A percentile compares a stretch with the other conserved stretches of the same genome.
Conservation (phyloP, 2,329 filamentous ascomycete species). For the Sporothrix schenckii region DNA sequence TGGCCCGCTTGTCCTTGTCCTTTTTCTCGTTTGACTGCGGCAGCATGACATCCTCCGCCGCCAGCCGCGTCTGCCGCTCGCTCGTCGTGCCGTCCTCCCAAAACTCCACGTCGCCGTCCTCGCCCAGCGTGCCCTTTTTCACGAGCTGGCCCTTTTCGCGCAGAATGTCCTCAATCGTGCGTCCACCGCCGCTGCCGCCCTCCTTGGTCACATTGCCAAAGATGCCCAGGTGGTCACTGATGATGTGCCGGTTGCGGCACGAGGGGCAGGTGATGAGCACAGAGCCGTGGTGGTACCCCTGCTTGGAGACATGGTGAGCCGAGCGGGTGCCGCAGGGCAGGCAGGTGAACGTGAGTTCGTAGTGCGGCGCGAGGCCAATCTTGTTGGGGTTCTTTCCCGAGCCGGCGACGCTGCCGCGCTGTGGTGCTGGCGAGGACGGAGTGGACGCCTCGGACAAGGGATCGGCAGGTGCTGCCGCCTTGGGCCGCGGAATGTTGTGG, state of each 20-base stretch:
- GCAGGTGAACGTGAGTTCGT: conserved; percentile 91
- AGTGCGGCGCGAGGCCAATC: conserved; percentile 61
- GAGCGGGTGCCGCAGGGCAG: conserved; percentile 79
- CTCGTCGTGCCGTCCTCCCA: conserved; percentile 73
- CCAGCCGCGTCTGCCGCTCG: conserved; percentile 37
- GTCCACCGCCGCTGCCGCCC: conserved; percentile 40
- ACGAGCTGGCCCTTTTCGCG: conserved; percentile 73
- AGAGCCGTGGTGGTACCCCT: conserved; percentile 90
- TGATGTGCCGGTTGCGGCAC: conserved; percentile 86
- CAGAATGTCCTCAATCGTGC: conserved; percentile 78
- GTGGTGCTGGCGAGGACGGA: background rate
- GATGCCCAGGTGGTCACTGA: conserved; percentile 82
- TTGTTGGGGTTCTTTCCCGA: conserved; percentile 24
- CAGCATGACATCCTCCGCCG: conserved; percentile 35
- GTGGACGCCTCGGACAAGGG: background rate
- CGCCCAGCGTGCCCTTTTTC: conserved; percentile 70
- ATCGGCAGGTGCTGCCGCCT: background rate
- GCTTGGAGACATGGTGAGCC: conserved; percentile 85
- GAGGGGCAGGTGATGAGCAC: conserved; percentile 84
- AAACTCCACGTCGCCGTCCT: conserved; percentile 87
- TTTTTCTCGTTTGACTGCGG: conserved; percentile 28
- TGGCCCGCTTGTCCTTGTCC: background rate
- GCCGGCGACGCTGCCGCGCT: conserved; percentile 4
- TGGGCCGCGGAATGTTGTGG: conserved; percentile 31
- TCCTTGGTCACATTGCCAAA: conserved; percentile 63